Percentiles rank a stretch among this genome's conserved stretches.
phyloP scores from a whole-genome alignment of 345 rosid genomes.

The Syzygium aromaticum region DNA sequence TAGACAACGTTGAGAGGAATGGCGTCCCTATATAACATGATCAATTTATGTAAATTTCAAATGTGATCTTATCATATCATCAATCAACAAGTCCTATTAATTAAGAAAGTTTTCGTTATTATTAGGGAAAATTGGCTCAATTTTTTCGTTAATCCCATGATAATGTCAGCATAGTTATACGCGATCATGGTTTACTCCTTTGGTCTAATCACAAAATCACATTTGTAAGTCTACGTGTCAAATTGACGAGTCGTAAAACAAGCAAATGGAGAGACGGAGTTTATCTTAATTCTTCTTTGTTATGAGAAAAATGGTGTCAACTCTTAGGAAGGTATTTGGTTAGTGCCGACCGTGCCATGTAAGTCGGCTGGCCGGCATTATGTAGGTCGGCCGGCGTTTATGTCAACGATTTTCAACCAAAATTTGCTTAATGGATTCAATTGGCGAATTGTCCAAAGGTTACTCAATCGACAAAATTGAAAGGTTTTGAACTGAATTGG shows the following conservation, averaged over 20 bases:
- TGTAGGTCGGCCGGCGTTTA: too few species aligned
- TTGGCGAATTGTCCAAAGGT: too few species aligned
- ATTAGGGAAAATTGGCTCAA: background rate
- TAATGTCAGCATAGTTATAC: background rate
- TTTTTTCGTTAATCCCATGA: background rate
- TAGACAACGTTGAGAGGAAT: background rate
- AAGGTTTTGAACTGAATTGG: too few species aligned
- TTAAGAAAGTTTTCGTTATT: background rate
- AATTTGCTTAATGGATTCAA: too few species aligned
- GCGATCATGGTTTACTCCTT: background rate
- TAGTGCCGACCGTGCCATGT: too few species aligned
- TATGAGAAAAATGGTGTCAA: background rate
- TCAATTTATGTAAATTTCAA: background rate
- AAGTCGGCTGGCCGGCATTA: too few species aligned
- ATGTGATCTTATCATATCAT: background rate
- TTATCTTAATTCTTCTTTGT: background rate
- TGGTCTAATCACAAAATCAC: background rate
- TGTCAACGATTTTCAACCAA: too few species aligned
- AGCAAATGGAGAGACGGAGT: background rate
- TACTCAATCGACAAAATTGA: too few species aligned
- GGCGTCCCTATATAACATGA: background rate
- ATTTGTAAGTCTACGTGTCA: background rate
- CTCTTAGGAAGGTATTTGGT: background rate
- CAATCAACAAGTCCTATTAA: background rate
- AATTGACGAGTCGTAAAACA: background rate